Percentiles rank a stretch among this genome's conserved stretches.
Conservation (phyloP, 202 grass and related monocot genomes). For the Schoenoplectus triqueter region DNA sequence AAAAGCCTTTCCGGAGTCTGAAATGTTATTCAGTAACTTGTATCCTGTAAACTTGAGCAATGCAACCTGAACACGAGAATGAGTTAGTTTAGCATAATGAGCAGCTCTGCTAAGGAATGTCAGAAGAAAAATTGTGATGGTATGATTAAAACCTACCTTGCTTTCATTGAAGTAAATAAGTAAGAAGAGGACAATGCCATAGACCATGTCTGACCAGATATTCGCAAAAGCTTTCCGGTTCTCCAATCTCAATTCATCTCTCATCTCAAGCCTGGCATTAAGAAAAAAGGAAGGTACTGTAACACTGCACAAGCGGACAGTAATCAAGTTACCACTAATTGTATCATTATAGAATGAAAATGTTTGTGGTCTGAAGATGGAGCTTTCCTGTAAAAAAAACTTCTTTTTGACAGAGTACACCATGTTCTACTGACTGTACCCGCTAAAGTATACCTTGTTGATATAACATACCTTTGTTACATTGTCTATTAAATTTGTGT, state of each 20-base stretch:
- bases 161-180: constrained; percentile 86
- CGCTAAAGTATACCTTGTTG: neutral
- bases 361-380: neutral
- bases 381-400: neutral
- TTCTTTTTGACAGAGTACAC: neutral
- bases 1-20: constrained; percentile 87
- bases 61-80: constrained; percentile 64
- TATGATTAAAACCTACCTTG: constrained; percentile 62
- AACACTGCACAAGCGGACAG: neutral
- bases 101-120: neutral
- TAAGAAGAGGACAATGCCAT: constrained; percentile 76
- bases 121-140: constrained; percentile 30
- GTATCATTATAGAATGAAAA: neutral
- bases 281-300: constrained; percentile 33
- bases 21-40: constrained; percentile 89
- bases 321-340: neutral
- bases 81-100: constrained; percentile 35
- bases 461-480: constrained; percentile 5
- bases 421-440: neutral
- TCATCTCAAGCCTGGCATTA: constrained; percentile 83
- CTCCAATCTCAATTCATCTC: constrained; percentile 91
- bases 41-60: constrained; percentile 98
- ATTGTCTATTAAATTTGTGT: neutral
- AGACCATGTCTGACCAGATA: constrained; percentile 89
- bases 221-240: constrained; percentile 92